Evolutionary conservation across 176 grass and related monocot genomes (phyloP).

Genomic region (Oryza glumipatula): DNA sequence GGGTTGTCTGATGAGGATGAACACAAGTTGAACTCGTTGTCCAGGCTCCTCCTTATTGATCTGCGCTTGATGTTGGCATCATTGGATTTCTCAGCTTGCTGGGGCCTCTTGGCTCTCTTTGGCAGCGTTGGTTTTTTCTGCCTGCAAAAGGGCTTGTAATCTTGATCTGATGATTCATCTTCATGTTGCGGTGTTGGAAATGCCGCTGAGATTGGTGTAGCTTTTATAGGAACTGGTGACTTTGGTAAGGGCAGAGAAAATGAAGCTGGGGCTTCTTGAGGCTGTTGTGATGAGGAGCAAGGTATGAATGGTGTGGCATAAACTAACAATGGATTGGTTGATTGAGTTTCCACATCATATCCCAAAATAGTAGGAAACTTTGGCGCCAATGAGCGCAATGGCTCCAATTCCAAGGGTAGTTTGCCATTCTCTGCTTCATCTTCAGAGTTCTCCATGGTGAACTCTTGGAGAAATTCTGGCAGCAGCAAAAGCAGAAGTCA

Average conservation of each 20-base stretch:
- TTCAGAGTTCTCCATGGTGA: conserved; percentile 34
- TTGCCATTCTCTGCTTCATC: conserved; percentile 21
- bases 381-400: conserved; percentile 59
- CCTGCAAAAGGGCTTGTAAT: conserved; percentile 1
- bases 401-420: conserved; percentile 41
- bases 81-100: neutral
- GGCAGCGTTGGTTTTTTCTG: conserved; percentile 1
- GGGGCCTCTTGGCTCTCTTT: conserved; percentile 28
- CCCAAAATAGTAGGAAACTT: conserved; percentile 54
- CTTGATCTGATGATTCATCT: conserved; percentile 25
- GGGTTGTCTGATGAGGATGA: conserved; percentile 42
- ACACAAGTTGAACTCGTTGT: conserved; percentile 30
- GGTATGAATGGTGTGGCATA: conserved; percentile 43
- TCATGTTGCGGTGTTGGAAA: neutral
- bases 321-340: conserved; percentile 35
- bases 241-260: neutral
- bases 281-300: conserved; percentile 12
- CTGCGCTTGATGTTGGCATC: conserved; percentile 28
- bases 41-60: conserved; percentile 41
- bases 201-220: conserved; percentile 35
- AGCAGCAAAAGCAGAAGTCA: conserved; percentile 3
- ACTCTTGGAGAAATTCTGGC: conserved; percentile 8
- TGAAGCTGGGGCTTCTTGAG: conserved; percentile 32
- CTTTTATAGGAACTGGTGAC: conserved; percentile 34
- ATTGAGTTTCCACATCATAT: conserved; percentile 45